Percentiles rank a stretch among this genome's conserved stretches.
phyloP scores from a whole-genome alignment of 139 green algal species.

The Nannochloris sp. region DNA sequence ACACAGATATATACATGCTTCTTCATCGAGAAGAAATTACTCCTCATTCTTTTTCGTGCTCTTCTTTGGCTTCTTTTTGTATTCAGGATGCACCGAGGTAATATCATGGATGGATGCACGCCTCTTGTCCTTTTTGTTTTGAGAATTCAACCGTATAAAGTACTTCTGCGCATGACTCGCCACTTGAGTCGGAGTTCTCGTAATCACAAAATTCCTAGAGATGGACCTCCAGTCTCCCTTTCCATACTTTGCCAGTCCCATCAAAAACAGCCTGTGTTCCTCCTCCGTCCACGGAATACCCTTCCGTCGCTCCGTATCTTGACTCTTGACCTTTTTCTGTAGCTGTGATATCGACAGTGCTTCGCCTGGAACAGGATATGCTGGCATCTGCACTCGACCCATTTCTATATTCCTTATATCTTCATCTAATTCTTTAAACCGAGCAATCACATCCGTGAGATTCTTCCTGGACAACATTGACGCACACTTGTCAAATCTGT shows the following conservation, averaged over 20 bases:
- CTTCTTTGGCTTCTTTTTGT: neutral
- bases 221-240: conserved; percentile 94
- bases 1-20: no score
- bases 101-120: conserved; percentile 89
- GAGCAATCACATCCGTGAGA: conserved; percentile 21
- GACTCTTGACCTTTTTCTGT: conserved; percentile 31
- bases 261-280: conserved; percentile 86
- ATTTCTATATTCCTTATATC: conserved; percentile 56
- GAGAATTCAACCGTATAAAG: conserved; percentile 83
- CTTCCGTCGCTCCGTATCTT: conserved; percentile 66
- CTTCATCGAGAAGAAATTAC: no score
- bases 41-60: no score
- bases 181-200: conserved; percentile 88
- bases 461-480: conserved; percentile 24
- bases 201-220: conserved; percentile 82
- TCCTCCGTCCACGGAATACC: conserved; percentile 93
- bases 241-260: conserved; percentile 85
- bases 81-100: conserved; percentile 28
- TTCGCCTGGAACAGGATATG: conserved; percentile 37
- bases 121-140: conserved; percentile 85
- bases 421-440: conserved; percentile 39
- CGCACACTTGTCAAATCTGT: conserved; percentile 28
- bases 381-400: conserved; percentile 45
- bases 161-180: conserved; percentile 90
- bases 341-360: conserved; percentile 27